Evolutionary conservation across 306 rosid genomes (phyloP), one percentile per base, ranked within the genome.

Genomic region (Prunus davidiana): DNA sequence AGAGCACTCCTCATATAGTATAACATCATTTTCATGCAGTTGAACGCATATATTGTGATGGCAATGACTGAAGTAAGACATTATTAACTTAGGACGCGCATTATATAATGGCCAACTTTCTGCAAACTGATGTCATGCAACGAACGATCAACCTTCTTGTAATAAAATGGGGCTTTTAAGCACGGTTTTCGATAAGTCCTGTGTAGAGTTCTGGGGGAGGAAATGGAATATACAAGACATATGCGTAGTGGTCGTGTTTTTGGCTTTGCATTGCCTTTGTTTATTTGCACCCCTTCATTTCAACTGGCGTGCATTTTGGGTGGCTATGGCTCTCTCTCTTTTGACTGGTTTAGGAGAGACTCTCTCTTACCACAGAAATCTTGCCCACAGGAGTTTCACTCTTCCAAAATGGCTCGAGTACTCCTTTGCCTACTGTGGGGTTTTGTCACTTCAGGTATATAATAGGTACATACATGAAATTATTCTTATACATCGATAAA

Each of bases 361-460:
- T 8, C 83, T 89, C 1, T 92, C 97, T 56, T 92, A 76, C 51
- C 97, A 90, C 64, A 85, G 96, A 60, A 73, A 92, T 74, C 97
- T 92, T 51, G 90, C 97, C 24, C 97, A 92, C 58, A 79, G 83
- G 72, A 92, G 96, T 72, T 92, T 92, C 76, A 92, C 83, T 84
- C 87, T 92, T 64, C 97, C 93, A 14, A 92, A 90, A 76, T 90
- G 91, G 93, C 96, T 92, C n/a, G 96, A 92, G 71, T 92, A 90
- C 83, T 52, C 71, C 28, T 92, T 87, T 81, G 92, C 97, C 41
- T 90, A 92, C 61, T 88, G 93, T 64, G 97, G 93, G 3, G 93
- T 75, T 22, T 22, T 82, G n/a, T 93, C 97, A 43, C 90, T 90
- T 82, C 97, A 90, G 96, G 97, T 81, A 0, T 38, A 6, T 38